phyloP scores from a whole-genome alignment of 108 stramenopile species.

The Skeletonema costatum region DNA sequence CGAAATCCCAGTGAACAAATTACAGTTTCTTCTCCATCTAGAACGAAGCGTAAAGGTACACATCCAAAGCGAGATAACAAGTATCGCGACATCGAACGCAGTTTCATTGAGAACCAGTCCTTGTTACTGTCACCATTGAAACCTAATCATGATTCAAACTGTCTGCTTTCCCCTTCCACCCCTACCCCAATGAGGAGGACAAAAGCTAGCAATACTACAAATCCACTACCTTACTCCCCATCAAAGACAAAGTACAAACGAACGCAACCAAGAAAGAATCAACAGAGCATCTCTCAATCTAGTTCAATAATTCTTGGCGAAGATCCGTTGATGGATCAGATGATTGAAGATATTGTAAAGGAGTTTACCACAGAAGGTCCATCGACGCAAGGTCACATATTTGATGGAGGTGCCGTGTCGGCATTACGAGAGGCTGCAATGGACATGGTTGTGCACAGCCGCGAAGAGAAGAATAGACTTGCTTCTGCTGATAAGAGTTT shows the following conservation, averaged over 20 bases:
- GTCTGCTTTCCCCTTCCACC: neutral
- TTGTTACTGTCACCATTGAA: neutral
- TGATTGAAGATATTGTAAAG: conserved; percentile 24
- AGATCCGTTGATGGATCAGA: conserved; percentile 25
- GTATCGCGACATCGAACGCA: neutral
- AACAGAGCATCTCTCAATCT: neutral
- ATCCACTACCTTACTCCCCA: neutral
- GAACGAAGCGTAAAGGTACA: neutral
- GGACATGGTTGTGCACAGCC: conserved; percentile 11
- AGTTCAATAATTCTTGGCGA: conserved; percentile 21
- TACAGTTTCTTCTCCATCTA: neutral
- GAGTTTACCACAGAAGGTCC: conserved; percentile 4
- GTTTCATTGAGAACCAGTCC: neutral
- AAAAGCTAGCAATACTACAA: neutral
- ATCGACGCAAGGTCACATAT: neutral
- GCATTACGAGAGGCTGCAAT: conserved; percentile 21
- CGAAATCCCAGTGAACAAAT: neutral
- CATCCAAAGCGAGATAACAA: neutral
- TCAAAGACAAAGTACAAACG: neutral
- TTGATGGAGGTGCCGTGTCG: conserved; percentile 24
- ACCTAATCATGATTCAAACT: neutral
- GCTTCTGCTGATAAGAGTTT: neutral
- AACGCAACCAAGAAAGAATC: neutral
- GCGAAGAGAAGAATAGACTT: neutral
- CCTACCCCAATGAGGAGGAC: neutral